Evolutionary conservation across 192 early-diverging fungal genomes (phyloP).

Genomic region (Funneliformis mosseae): DNA sequence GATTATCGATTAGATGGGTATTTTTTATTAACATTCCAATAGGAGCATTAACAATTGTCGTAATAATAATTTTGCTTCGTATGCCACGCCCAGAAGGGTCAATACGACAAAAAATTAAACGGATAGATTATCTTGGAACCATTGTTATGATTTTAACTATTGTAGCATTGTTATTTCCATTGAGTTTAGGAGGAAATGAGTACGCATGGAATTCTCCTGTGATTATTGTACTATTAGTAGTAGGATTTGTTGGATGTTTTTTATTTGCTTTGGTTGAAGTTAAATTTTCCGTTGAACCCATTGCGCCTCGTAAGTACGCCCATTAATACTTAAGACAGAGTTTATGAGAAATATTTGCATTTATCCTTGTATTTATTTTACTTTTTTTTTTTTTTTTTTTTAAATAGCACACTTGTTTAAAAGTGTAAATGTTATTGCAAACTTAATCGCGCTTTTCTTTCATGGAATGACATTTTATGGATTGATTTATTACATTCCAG

Average conservation of each 20-base stretch:
- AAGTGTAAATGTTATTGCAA: slow-evolving; percentile 60
- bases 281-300: slow-evolving; percentile 63
- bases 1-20: slow-evolving; percentile 44
- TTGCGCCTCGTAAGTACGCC: slow-evolving; percentile 56
- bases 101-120: slow-evolving; percentile 52
- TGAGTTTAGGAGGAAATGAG: slow-evolving; percentile 74
- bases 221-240: slow-evolving; percentile 55
- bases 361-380: slow-evolving; percentile 25
- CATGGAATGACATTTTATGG: slow-evolving; percentile 63
- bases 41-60: slow-evolving; percentile 49
- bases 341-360: neutral
- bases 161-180: slow-evolving; percentile 64
- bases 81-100: slow-evolving; percentile 54
- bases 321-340: neutral
- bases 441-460: slow-evolving; percentile 65
- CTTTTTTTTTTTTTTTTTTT: slow-evolving; percentile 22
- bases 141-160: slow-evolving; percentile 53
- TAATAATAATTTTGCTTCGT: slow-evolving; percentile 54
- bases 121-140: slow-evolving; percentile 68
- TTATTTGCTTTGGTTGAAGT: slow-evolving; percentile 67
- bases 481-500: slow-evolving; percentile 74
- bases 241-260: slow-evolving; percentile 51
- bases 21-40: slow-evolving; percentile 65
- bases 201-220: slow-evolving; percentile 67
- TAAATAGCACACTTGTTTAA: slow-evolving; percentile 55